Conservation (phyloP, 2,329 filamentous ascomycete genomes). For the Ophiostoma populinum region DNA sequence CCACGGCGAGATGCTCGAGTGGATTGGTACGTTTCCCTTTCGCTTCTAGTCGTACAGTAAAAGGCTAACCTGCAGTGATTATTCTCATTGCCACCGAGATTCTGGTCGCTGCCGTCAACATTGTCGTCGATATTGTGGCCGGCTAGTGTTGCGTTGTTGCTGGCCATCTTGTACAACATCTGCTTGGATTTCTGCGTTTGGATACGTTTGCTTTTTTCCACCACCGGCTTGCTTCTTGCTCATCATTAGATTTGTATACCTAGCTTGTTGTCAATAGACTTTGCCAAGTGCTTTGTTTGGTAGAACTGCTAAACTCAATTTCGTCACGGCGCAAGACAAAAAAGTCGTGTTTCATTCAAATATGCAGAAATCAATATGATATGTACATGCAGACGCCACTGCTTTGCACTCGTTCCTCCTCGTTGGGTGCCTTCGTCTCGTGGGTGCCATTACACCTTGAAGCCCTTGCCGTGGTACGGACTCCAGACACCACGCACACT, state of each 20-base stretch:
- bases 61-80: constrained; percentile 49
- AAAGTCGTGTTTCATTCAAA: not conserved
- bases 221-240: no score
- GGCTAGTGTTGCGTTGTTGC: not conserved
- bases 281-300: no score
- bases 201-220: no score
- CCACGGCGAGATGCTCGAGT: constrained; percentile 76
- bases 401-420: no score
- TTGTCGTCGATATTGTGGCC: constrained; percentile 70
- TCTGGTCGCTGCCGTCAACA: constrained; percentile 80
- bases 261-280: no score
- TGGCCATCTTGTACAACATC: not conserved
- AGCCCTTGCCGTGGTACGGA: constrained; percentile 46
- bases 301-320: no score
- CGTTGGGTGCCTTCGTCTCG: not conserved
- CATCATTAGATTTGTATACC: no score
- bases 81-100: constrained; percentile 93
- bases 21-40: constrained; percentile 50
- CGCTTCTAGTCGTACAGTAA: not conserved
- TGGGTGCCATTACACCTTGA: constrained; percentile 26
- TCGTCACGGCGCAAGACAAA: no score
- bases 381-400: constrained; percentile 1
- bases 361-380: constrained; percentile 3
- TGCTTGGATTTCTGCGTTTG: not conserved
- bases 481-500: constrained; percentile 56